Base-by-base conservation (phyloP, 768 basidiomycete genomes). In the Mycena chlorophos region DNA sequence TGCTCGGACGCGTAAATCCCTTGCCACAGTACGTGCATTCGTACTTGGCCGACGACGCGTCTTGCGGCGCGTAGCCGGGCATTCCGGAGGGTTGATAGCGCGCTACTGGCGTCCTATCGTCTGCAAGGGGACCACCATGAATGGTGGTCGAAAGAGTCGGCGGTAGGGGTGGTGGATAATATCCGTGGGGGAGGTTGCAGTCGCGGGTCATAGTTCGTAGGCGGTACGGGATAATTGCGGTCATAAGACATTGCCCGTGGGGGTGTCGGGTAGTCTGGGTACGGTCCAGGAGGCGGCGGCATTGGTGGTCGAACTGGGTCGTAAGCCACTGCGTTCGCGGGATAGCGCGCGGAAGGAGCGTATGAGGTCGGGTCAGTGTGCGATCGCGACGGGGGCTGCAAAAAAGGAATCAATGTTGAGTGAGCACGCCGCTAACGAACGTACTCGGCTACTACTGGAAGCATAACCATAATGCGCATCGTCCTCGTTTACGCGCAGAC, bases 21-120 rank as follows among this genome's bases (percentile, higher is more conserved):
- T 91, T 92, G 26, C 86, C 85, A 67, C 89, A 92, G 69, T 87
- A 89, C 28, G 68, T 72, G 65, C 89, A 92, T 62, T 89, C 88
- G 65, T 91, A 91, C 70, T 86, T 88, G 52, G 78, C 64, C 17
- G 70, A 43, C 34, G 61, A 63, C 43, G 51, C 52, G 43, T 55
- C 58, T 10, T 63, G 61, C 19, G 45, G 51, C 37, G 54, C 60
- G 51, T 49, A 62, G 26, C 46, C 54, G 1, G 42, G 46, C 46
- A 62, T 31, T 34, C 59, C 60, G 17, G 56, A 55, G 5, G 55
- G 20, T 26, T 60, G 60, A 52, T 62, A 65, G 5, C 66, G 71
- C 16, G 70, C 69, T 16, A 70, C 65, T 13, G 72, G 73, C 8
- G 71, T 74, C 34, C 69, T 67, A 27, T 76, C 74, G 51, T 76